These are phyloP conservation scores for Ampelocalamus luodianensis DNA, from an alignment of 176 grass and related monocot genomes.

Conservation along the genomic window DNA sequence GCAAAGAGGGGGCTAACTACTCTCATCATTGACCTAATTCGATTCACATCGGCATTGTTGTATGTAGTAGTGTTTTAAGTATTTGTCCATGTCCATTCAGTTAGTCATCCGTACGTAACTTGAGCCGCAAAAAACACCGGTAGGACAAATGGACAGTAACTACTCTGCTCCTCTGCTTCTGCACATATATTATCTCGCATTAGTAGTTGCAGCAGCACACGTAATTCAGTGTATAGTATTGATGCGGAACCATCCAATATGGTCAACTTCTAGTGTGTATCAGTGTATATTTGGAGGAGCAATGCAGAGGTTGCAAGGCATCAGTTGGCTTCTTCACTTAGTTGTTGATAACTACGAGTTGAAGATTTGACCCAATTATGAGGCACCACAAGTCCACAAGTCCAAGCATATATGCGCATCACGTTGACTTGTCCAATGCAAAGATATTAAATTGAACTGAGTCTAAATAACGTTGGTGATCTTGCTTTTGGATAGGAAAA, in stretches of 20 bases:
- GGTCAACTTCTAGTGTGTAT: constrained; percentile 36
- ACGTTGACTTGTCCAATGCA: background rate
- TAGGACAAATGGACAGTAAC: background rate
- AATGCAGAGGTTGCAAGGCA: constrained; percentile 38
- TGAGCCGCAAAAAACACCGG: constrained; percentile 16
- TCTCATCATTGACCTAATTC: constrained; percentile 3
- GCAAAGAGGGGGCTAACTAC: background rate
- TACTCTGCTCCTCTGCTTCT: background rate
- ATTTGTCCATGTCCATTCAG: background rate
- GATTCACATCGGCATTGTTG: background rate
- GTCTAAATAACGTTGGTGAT: background rate
- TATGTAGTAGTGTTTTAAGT: background rate
- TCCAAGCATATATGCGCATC: background rate
- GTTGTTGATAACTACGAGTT: background rate
- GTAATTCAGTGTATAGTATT: background rate
- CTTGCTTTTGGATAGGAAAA: background rate
- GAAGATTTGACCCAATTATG: constrained; percentile 16
- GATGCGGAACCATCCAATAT: background rate
- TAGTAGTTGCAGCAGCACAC: background rate
- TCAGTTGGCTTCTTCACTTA: background rate
- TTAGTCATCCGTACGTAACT: constrained; percentile 25
- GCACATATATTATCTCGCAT: background rate
- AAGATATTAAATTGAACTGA: background rate
- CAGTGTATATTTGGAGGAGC: background rate
- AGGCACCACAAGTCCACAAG: background rate